A percentile compares a stretch with the other conserved stretches of the same genome.
phyloP scores from a whole-genome alignment of 2,329 filamentous ascomycete genomes.

The Colletotrichum plurivorum region DNA sequence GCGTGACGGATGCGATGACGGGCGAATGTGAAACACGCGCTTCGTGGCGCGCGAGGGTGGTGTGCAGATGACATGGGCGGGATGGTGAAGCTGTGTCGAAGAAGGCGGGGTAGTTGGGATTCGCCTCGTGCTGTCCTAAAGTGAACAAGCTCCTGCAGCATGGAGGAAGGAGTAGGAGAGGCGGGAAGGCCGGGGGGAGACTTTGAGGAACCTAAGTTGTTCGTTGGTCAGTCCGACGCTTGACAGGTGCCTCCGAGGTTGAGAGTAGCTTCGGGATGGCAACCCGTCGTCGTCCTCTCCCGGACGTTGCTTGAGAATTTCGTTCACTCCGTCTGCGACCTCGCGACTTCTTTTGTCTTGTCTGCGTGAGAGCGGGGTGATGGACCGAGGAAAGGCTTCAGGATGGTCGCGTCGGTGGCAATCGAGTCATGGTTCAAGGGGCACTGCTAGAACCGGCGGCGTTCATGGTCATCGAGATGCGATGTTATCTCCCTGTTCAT shows the following conservation, averaged over 20 bases:
- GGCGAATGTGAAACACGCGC: slow-evolving; percentile 25
- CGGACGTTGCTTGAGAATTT: background rate
- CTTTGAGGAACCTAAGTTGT: background rate
- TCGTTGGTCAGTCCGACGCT: background rate
- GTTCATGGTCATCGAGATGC: no score
- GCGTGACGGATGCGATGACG: slow-evolving; percentile 27
- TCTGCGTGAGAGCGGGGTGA: slow-evolving; percentile 4
- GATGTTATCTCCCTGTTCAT: no score
- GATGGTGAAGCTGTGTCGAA: background rate
- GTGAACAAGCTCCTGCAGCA: no score
- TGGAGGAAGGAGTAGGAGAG: background rate
- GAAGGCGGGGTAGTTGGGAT: background rate
- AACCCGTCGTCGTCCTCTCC: background rate
- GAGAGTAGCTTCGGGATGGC: background rate
- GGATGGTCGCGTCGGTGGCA: slow-evolving; percentile 8
- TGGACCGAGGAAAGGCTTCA: background rate
- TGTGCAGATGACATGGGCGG: background rate
- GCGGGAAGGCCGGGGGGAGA: no score
- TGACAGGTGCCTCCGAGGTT: slow-evolving; percentile 20
- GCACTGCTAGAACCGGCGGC: no score
- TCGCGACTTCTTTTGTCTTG: background rate
- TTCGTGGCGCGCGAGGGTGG: background rate
- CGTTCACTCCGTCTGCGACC: background rate
- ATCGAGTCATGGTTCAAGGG: background rate
- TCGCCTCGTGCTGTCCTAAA: background rate